phyloP scores from a whole-genome alignment of 176 grass and related monocot species.

The Ensete ventricosum region DNA sequence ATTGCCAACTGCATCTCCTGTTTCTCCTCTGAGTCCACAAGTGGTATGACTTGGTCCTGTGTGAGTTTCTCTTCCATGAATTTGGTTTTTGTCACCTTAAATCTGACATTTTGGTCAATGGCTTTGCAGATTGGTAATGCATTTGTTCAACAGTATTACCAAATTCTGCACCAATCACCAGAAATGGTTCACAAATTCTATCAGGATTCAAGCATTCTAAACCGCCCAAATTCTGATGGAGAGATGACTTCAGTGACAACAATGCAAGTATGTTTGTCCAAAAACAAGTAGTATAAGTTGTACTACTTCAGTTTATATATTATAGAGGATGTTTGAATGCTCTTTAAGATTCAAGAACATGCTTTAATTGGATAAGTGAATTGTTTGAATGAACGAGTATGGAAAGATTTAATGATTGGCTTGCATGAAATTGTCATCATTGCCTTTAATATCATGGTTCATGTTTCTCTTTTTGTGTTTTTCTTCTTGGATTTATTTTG shows the following conservation, averaged over 20 bases:
- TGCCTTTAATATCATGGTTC: neutral
- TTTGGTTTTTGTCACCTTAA: neutral
- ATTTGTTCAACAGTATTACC: conserved; percentile 92
- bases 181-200: conserved; percentile 84
- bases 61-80: neutral
- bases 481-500: neutral
- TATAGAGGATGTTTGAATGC: neutral
- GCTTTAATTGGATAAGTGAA: neutral
- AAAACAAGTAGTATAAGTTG: conserved; percentile 9
- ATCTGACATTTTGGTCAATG: neutral
- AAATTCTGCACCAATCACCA: conserved; percentile 57
- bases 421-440: neutral
- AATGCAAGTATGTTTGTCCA: conserved; percentile 46
- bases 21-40: conserved; percentile 15
- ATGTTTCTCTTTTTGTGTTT: neutral
- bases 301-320: neutral
- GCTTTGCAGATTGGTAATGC: conserved; percentile 52
- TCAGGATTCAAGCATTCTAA: conserved; percentile 65
- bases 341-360: neutral
- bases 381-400: neutral
- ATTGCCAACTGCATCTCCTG: conserved; percentile 18
- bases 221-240: conserved; percentile 43
- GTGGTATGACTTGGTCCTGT: conserved; percentile 13
- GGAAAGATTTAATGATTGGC: neutral
- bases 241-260: conserved; percentile 55